Base-by-base conservation (phyloP, 345 rosid genomes). In the Salix arbutifolia region DNA sequence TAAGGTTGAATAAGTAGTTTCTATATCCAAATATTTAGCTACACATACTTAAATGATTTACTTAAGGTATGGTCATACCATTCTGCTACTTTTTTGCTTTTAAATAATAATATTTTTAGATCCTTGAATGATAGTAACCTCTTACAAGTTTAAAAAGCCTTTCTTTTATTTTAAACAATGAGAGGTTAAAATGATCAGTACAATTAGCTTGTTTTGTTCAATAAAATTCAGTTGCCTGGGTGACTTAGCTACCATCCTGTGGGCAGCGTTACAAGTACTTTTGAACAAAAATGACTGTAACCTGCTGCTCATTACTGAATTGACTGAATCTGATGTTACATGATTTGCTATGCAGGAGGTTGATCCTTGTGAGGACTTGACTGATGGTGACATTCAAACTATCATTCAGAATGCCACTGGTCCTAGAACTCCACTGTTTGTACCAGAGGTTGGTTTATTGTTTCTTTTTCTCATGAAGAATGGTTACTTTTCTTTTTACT, bases 381-480 rank as follows among this genome's bases (percentile, higher is more conserved):
- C 97, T 65, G 93, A 90, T 78, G 97, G 89, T 56, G 96, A 95
- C 84, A 95, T 95, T 73, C 93, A 93, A 76, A 95, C 94, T 74
- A 97, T 94, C 65, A 93, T 95, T 84, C 99, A 93, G 86, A 95
- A 95, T 88, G 99, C 99, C 65, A 91, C 96, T 69, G 99, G 97
- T 81, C 96, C 97, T 69, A 93, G 79, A 83, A 88, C 96, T 78
- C 94, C 97, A 66, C 79, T 95, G 21, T 95, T 95, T 83, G 94
- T 93, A 74, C 97, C 97, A 60, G 97, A 91, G 77, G 99, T 95
- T 85, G 65, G 92, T 81, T 58, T 61, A 81, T 3, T 9, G 14
- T 65, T 76, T 81, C 50, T 18, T 56, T 58, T 6, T 78, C 70
- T n/a, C n/a, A n/a, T 10, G n/a, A 53, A 18, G 19, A 53, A 53